These are phyloP conservation scores for Sporothrix brasiliensis DNA, from an alignment of 2,329 filamentous ascomycete species.

Conservation along the genomic window DNA sequence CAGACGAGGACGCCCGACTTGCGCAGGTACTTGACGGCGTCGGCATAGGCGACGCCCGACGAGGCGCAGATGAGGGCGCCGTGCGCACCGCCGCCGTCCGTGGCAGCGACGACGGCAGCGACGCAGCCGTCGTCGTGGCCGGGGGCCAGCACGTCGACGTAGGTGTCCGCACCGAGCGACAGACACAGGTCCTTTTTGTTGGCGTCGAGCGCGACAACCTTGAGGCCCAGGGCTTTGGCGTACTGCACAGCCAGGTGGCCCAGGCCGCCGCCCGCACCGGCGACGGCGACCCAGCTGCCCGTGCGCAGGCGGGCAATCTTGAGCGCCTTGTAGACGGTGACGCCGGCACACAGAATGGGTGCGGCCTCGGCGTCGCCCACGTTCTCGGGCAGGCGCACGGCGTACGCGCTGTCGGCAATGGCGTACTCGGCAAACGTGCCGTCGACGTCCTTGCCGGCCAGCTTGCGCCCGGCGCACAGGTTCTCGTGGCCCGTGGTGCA, in stretches of 20 bases:
- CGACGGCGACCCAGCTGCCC: constrained; percentile 72
- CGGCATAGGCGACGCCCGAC: constrained; percentile 68
- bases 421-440: constrained; percentile 25
- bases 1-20: constrained; percentile 65
- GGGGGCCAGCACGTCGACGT: constrained; percentile 52
- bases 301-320: constrained; percentile 69
- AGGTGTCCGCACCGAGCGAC: constrained; percentile 59
- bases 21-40: constrained; percentile 63
- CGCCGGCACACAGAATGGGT: constrained; percentile 72
- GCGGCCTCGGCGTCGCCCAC: constrained; percentile 60
- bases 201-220: constrained; percentile 78
- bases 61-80: constrained; percentile 67
- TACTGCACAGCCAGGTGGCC: constrained; percentile 78
- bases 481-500: constrained; percentile 99
- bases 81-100: constrained; percentile 47
- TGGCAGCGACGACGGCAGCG: constrained; percentile 41
- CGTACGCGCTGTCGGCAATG: constrained; percentile 27
- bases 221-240: constrained; percentile 85
- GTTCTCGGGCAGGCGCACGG: constrained; percentile 9
- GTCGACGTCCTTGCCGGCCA: constrained; percentile 25
- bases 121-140: constrained; percentile 49
- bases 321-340: constrained; percentile 76
- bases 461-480: constrained; percentile 68
- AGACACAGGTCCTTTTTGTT: constrained; percentile 60
- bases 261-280: constrained; percentile 74